Evolutionary conservation across 225 moss, liverwort and hornwort genomes (phyloP).

Genomic region (Sphagnum contortum): DNA sequence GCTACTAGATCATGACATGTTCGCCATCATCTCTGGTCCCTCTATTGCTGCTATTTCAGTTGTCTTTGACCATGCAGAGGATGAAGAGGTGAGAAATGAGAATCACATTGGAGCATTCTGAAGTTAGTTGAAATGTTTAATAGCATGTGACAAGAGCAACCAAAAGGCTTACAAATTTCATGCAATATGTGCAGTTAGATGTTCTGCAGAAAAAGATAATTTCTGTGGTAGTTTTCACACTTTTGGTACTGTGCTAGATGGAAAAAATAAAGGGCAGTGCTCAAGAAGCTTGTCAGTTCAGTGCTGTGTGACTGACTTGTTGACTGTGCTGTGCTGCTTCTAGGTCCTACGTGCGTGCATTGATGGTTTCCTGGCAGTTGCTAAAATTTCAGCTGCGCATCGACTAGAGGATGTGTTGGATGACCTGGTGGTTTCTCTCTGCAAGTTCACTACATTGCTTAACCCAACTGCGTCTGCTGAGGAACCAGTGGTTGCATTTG

Average conservation of each 20-base stretch:
- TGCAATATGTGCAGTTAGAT: too few relatives aligned
- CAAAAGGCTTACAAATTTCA: too few relatives aligned
- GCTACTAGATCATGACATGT: constrained; percentile 95
- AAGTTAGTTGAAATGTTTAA: too few relatives aligned
- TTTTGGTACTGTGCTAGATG: too few relatives aligned
- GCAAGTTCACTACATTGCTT: constrained; percentile 96
- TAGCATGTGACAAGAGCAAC: too few relatives aligned
- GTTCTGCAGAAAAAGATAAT: too few relatives aligned
- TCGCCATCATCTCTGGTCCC: constrained; percentile 95
- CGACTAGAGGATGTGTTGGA: constrained; percentile 96
- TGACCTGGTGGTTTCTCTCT: constrained; percentile 96
- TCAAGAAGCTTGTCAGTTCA: too few relatives aligned
- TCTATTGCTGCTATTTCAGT: constrained; percentile 99
- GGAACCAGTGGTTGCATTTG: constrained; percentile 95
- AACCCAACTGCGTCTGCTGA: constrained; percentile 92
- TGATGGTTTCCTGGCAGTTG: constrained; percentile 90
- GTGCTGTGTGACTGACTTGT: background rate
- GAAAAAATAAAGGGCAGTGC: too few relatives aligned
- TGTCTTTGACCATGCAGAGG: constrained; percentile 97
- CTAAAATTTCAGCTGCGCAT: constrained; percentile 95
- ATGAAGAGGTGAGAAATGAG: constrained; percentile 59
- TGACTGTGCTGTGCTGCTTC: constrained; percentile 8
- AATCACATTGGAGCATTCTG: too few relatives aligned
- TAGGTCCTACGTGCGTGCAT: constrained; percentile 80
- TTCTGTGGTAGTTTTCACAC: too few relatives aligned